phyloP scores from a whole-genome alignment of 2,329 filamentous ascomycete genomes.

The Alternaria infectoria region DNA sequence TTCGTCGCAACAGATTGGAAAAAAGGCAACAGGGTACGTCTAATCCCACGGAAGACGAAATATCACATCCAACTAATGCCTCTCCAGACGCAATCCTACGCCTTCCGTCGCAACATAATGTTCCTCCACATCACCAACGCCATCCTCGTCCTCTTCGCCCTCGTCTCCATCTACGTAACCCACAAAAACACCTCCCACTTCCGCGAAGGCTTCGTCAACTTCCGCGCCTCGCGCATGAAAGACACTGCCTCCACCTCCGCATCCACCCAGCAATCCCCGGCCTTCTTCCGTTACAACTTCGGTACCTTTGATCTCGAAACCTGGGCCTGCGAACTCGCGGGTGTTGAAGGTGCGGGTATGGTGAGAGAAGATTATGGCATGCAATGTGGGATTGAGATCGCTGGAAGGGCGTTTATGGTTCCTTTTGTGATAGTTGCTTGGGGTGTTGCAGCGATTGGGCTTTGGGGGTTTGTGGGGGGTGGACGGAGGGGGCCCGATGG shows the following conservation, averaged over 20 bases:
- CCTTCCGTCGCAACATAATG: conserved; percentile 45
- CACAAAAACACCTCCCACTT: conserved; percentile 41
- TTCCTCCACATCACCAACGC: conserved; percentile 39
- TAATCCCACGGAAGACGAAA: neutral
- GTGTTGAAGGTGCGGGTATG: conserved; percentile 26
- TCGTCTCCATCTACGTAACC: conserved; percentile 39
- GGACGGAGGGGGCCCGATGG: conserved; percentile 24
- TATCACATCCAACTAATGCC: neutral
- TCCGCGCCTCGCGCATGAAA: conserved; percentile 24
- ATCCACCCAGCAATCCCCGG: neutral
- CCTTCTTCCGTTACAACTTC: conserved; percentile 37
- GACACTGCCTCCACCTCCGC: conserved; percentile 4
- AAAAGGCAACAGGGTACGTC: conserved; percentile 29
- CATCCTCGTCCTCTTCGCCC: conserved; percentile 38
- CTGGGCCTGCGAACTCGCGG: conserved; percentile 42
- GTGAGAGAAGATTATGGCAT: conserved; percentile 35
- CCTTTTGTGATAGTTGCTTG: conserved; percentile 35
- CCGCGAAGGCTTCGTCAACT: conserved; percentile 31
- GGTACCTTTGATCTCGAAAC: conserved; percentile 47
- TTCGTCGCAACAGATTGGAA: conserved; percentile 37
- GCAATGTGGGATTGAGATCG: conserved; percentile 39
- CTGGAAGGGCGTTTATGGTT: conserved; percentile 37
- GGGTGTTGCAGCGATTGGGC: conserved; percentile 22
- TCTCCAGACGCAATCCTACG: conserved; percentile 35
- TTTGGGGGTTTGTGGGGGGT: conserved; percentile 34